phyloP scores from a whole-genome alignment of 2,329 filamentous ascomycete species.

The Nothopassalora personata region DNA sequence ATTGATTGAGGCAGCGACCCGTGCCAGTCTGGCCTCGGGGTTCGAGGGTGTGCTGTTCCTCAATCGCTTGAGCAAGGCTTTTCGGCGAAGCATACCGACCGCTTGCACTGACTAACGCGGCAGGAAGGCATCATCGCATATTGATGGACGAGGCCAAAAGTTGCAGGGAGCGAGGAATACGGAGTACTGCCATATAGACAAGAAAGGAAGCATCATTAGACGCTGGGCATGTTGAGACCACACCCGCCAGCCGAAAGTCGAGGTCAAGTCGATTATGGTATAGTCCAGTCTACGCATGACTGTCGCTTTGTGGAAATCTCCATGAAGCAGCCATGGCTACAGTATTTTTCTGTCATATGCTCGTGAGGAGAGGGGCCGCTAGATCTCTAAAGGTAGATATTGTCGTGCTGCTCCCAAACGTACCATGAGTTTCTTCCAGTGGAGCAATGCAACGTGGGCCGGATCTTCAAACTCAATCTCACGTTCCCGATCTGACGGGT shows the following conservation, averaged over 20 bases:
- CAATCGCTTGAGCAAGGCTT: slow-evolving; percentile 2
- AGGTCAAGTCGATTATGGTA: background rate
- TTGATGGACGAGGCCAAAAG: background rate
- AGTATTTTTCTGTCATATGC: background rate
- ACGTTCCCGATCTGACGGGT: background rate
- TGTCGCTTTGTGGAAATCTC: no score
- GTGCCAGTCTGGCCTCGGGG: background rate
- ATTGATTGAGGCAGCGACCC: background rate
- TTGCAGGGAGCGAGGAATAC: background rate
- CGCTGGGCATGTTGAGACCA: background rate
- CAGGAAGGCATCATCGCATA: slow-evolving; percentile 5
- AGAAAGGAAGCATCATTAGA: background rate
- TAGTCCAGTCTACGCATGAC: background rate
- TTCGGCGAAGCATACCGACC: background rate
- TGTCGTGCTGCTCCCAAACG: background rate
- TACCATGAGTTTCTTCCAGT: background rate
- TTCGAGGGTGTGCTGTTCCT: background rate
- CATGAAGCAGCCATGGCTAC: background rate
- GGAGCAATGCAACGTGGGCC: background rate
- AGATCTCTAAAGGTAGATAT: no score
- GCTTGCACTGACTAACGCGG: background rate
- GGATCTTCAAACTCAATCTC: slow-evolving; percentile 5
- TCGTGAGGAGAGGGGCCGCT: no score
- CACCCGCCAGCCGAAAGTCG: background rate
- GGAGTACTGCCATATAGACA: background rate